phyloP scores from a whole-genome alignment of 805 yeast genomes.

The Candida dendrica region DNA sequence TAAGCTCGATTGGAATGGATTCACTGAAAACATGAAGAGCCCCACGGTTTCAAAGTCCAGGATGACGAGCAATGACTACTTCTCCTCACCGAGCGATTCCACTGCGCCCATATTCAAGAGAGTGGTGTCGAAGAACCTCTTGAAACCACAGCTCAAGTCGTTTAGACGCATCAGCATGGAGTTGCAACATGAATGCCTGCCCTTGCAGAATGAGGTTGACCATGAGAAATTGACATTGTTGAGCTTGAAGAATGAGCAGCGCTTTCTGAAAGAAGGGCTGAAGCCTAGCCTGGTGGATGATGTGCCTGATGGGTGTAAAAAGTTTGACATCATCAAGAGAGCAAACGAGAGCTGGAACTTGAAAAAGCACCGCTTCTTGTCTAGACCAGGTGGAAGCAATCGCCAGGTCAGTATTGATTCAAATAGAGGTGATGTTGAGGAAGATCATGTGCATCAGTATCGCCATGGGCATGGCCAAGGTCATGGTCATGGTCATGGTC shows the following conservation, averaged over 20 bases:
- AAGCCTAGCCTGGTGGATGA: slow-evolving; percentile 1
- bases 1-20: background rate
- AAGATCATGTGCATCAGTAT: no score
- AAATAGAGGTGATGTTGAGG: no score
- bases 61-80: slow-evolving; percentile 2
- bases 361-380: slow-evolving; percentile 8
- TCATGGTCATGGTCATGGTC: no score
- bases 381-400: background rate
- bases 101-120: slow-evolving; percentile 21
- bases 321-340: slow-evolving; percentile 19
- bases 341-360: slow-evolving; percentile 23
- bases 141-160: slow-evolving; percentile 22
- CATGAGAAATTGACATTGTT: slow-evolving; percentile 21
- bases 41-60: background rate
- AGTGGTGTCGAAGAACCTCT: slow-evolving; percentile 13
- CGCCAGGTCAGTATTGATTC: background rate
- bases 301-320: slow-evolving; percentile 6
- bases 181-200: slow-evolving; percentile 16
- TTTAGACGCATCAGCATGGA: slow-evolving; percentile 18
- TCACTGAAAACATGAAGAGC: background rate
- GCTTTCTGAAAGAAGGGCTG: slow-evolving; percentile 2
- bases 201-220: slow-evolving; percentile 18
- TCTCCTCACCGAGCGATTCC: slow-evolving; percentile 10
- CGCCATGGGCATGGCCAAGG: no score
- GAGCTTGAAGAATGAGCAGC: slow-evolving; percentile 17